Conservation (phyloP, 805 yeast species). For the Metschnikowia matae region DNA sequence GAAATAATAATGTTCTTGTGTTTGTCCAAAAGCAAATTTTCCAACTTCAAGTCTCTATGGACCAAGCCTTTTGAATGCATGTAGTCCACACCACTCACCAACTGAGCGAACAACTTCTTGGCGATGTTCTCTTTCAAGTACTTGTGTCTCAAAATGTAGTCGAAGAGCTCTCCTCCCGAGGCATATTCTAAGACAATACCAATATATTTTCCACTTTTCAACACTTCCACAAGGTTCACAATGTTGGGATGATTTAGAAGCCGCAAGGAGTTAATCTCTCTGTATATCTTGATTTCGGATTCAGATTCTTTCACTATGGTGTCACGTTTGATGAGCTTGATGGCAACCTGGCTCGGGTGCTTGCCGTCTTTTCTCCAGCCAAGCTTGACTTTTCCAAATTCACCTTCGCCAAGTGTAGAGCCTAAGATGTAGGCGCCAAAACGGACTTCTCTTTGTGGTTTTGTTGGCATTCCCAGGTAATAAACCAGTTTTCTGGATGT, state of each 20-base stretch:
- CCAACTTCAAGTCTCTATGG: conserved; percentile 74
- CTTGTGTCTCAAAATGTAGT: conserved; percentile 82
- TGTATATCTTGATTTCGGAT: conserved; percentile 80
- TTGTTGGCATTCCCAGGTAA: neutral
- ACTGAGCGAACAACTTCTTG: conserved; percentile 83
- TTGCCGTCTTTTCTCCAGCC: conserved; percentile 91
- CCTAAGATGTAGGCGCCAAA: conserved; percentile 91
- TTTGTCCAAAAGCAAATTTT: conserved; percentile 72
- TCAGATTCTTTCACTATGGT: conserved; percentile 83
- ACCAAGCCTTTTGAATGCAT: conserved; percentile 77
- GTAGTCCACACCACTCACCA: conserved; percentile 90
- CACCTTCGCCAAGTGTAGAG: conserved; percentile 95
- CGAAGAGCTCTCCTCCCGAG: conserved; percentile 95
- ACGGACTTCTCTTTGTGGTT: conserved; percentile 58
- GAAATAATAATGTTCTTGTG: conserved; percentile 83
- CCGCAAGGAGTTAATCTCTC: conserved; percentile 89
- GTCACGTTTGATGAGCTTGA: conserved; percentile 85
- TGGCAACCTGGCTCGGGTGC: conserved; percentile 83
- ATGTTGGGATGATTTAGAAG: conserved; percentile 90
- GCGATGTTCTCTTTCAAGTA: conserved; percentile 85
- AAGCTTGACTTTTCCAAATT: conserved; percentile 93
- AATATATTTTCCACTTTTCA: conserved; percentile 90
- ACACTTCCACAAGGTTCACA: conserved; percentile 84
- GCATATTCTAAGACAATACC: conserved; percentile 97
- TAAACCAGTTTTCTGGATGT: neutral